phyloP scores from a whole-genome alignment of 345 rosid genomes.

The Litchi chinensis region DNA sequence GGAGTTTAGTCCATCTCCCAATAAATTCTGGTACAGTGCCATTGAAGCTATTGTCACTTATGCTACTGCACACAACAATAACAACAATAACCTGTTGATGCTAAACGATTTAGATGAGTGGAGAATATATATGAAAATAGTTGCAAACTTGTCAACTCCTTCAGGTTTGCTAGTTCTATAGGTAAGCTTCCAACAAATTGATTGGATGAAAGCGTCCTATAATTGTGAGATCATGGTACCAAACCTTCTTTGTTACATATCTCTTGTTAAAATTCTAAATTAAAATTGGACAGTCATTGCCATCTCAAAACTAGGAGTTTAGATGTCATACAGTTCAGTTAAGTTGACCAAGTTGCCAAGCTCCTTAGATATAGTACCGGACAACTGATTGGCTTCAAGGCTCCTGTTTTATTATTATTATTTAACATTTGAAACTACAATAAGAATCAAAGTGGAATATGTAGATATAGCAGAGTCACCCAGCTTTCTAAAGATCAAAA shows the following conservation, averaged over 20 bases:
- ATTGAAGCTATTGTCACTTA: slow-evolving; percentile 61
- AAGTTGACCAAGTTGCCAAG: slow-evolving; percentile 26
- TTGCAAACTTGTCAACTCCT: not conserved
- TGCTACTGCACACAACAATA: slow-evolving; percentile 45
- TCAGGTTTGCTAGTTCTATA: not conserved
- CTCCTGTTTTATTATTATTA: not conserved
- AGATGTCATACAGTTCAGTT: slow-evolving; percentile 10
- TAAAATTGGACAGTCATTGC: not conserved
- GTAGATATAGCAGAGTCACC: not conserved
- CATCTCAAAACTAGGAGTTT: not conserved
- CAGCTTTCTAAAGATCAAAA: not conserved
- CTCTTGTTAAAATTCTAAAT: not conserved
- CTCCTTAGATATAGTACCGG: slow-evolving; percentile 16
- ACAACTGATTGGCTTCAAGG: slow-evolving; percentile 23
- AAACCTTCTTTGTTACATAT: not conserved
- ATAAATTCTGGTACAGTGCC: slow-evolving; percentile 25
- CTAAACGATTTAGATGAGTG: not conserved
- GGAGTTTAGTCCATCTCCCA: slow-evolving; percentile 47
- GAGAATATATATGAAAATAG: not conserved
- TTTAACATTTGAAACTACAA: not conserved
- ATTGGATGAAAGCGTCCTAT: not conserved
- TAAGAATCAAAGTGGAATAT: not conserved
- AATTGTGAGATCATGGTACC: not conserved
- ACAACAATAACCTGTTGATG: not conserved
- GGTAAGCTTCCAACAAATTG: not conserved